Conservation (phyloP, 2,329 filamentous ascomycete genomes). For the Cladosporium sp. region DNA sequence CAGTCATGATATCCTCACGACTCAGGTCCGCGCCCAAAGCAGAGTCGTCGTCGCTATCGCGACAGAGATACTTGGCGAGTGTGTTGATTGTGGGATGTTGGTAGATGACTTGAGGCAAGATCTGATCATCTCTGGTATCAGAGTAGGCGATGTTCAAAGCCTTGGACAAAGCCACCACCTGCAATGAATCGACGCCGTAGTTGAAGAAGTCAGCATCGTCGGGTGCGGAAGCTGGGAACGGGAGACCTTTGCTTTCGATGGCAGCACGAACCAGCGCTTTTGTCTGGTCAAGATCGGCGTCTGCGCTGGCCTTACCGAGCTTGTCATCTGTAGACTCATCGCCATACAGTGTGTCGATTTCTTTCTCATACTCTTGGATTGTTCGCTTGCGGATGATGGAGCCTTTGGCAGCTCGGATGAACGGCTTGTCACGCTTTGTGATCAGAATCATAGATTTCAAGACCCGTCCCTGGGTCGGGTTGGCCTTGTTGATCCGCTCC, state of each 20-base stretch:
- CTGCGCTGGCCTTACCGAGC: background rate
- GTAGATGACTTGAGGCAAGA: background rate
- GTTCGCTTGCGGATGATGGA: conserved; percentile 39
- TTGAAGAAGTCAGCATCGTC: background rate
- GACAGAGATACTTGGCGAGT: background rate
- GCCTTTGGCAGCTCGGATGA: conserved; percentile 50
- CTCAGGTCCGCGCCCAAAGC: background rate
- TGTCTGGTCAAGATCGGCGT: background rate
- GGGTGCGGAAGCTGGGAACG: background rate
- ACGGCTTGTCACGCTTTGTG: conserved; percentile 46
- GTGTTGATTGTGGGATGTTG: background rate
- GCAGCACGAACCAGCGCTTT: background rate
- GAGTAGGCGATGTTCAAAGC: background rate
- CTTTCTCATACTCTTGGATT: background rate
- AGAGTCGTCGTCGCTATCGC: background rate
- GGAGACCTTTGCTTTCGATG: background rate
- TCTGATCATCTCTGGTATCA: background rate
- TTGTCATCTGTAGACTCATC: background rate
- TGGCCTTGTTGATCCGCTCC: background rate
- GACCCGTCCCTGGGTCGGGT: conserved; percentile 38
- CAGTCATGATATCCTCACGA: background rate
- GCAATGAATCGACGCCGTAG: background rate
- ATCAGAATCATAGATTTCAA: conserved; percentile 46
- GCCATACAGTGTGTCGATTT: background rate
- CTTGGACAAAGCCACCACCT: background rate